Base-by-base conservation (phyloP, 2,329 filamentous ascomycete genomes). In the Tolypocladium paradoxum region DNA sequence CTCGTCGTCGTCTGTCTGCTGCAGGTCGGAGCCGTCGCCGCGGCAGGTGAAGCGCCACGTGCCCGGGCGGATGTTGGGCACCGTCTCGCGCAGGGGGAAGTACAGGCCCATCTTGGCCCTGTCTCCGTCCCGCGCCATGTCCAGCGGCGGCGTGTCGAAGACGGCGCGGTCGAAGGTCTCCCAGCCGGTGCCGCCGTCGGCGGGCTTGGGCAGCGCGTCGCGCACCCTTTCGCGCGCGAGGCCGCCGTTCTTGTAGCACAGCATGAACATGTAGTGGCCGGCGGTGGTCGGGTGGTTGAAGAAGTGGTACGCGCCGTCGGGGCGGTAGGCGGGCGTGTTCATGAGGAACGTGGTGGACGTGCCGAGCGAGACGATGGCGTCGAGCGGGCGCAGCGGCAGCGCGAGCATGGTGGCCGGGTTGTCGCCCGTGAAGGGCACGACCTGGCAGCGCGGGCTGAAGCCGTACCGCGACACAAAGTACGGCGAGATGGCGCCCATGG, bases 191-290 rank as follows among this genome's bases (percentile, higher is more conserved):
- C 69, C 60, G 33, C 69, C 66, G 29, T 20, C n/a, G 11, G 74
- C 68, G 29, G 72, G 70, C 24, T 73, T 68, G 40, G 90, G 86
- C 51, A 97, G 81, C 0, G 81, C 77, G 65, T 99, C 90, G 52
- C 93, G 87, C 57, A 97, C 82, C 62, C 88, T 84, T 68, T 99
- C 93, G 46, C 93, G 87, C 2, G 93, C 92, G 1, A 97, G 82
- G 2, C 90, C 90, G 60, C 93, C 93, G 71, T 99, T 99, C 73
- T 97, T 97, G 77, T 97, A 99, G 78, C 93, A 99, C 36, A 99
- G 83, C 93, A 99, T 99, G 72, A 99, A 97, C 93, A 99, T 97
- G 79, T 95, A 96, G 55, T 96, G 81, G 1, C 88, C 90, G 0
- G 84, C 75, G 1, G 90, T 95, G 46, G 90, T 93, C 1, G 93